Percentiles rank a stretch among this genome's conserved stretches.
phyloP scores from a whole-genome alignment of 2,329 filamentous ascomycete genomes.

The Claviceps humidiphila region DNA sequence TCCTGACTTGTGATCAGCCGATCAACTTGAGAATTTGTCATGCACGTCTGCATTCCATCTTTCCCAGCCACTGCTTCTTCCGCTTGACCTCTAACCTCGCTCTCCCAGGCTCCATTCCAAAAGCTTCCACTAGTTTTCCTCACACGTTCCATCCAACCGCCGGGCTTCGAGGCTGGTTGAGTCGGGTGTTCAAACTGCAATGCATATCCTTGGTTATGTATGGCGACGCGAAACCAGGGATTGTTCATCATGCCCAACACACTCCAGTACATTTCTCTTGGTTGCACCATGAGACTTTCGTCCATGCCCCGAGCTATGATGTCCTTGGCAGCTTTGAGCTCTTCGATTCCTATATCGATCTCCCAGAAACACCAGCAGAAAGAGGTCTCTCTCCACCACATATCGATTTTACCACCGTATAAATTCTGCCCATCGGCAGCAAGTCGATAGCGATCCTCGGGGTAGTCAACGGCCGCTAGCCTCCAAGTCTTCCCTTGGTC shows the following conservation, averaged over 20 bases:
- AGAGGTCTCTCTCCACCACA: conserved; percentile 66
- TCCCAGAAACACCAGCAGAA: conserved; percentile 96
- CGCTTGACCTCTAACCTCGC: conserved; percentile 38
- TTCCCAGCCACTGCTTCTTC: conserved; percentile 31
- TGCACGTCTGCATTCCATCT: conserved; percentile 52
- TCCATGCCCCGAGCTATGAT: conserved; percentile 82
- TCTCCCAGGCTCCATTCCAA: conserved; percentile 80
- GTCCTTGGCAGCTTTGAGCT: conserved; percentile 52
- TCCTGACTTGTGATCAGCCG: conserved; percentile 57
- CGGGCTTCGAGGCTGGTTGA: conserved; percentile 60
- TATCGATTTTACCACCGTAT: conserved; percentile 65
- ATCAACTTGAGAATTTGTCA: conserved; percentile 58
- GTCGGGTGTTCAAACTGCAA: conserved; percentile 82
- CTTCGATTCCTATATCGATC: conserved; percentile 48
- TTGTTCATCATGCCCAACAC: conserved; percentile 98
- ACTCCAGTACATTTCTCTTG: conserved; percentile 91
- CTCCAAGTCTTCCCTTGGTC: conserved; percentile 73
- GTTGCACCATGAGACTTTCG: conserved; percentile 74
- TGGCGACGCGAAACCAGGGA: conserved; percentile 75
- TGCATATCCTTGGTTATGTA: conserved; percentile 47
- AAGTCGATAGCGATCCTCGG: conserved; percentile 69
- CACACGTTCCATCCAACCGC: conserved; percentile 88
- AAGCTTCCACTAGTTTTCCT: conserved; percentile 74
- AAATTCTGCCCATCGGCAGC: conserved; percentile 46
- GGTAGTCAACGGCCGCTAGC: conserved; percentile 65